Evolutionary conservation across 345 rosid species (phyloP), one percentile per base, ranked within the genome.

Genomic region (Geranium rotundifolium): DNA sequence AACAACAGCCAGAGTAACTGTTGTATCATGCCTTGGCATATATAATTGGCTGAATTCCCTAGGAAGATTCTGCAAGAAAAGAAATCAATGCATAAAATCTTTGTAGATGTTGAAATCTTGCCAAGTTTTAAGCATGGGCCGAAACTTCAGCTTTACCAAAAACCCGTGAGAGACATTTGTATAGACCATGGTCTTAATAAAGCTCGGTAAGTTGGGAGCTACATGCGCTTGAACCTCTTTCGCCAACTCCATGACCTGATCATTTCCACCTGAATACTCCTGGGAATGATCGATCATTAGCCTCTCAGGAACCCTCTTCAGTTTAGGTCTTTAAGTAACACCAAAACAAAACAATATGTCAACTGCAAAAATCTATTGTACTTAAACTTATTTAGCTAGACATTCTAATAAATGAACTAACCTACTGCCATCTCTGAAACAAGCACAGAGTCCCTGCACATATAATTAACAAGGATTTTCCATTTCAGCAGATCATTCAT

Each of bases 81-180:
- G 18, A 69, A 57, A 30, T 56, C 17, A 31, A 18, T 31, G n/a
- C 20, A 52, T 29, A 57, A 69, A 56, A 56, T 61, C 64, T 59
- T 16, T 60, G 19, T 27, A 17, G 31, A 10, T 15, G 52, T 23
- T 18, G 12, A 56, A n/a, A 29, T 49, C 17, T 56, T 62, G 23
- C 18, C 60, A 17, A 62, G 41, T 50, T 6, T 7, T 14, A 63
- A 29, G 19, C 17, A 19, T 41, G 55, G 0, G 20, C 50, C n/a
- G 27, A 18, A 19, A 65, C 12, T 13, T 46, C 18, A 7, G 10
- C 30, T 68, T 27, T 72, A 87, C 90, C 85, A 84, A 72, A 65
- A 78, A 87, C 12, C 95, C 90, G 56, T 80, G 64, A 34, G 82
- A 68, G 3, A 80, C 84, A 1, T 83, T 83, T 8, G 96, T 85